Base-by-base conservation (phyloP, 2,329 filamentous ascomycete species). In the Mariannaea sp. region DNA sequence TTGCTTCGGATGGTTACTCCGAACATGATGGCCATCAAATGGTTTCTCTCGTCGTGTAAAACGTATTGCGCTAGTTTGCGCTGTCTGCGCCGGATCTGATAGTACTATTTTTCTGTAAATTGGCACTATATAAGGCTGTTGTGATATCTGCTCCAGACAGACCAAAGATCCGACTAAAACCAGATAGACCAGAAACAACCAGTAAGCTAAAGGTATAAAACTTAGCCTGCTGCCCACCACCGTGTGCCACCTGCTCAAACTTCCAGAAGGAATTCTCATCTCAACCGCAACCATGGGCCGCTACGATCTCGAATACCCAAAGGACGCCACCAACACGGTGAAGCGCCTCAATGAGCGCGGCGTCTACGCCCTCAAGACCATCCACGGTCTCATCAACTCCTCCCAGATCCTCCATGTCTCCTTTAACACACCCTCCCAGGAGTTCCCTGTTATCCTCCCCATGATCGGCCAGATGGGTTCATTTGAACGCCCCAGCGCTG, bases 391-490 rank as follows among this genome's bases (percentile, higher is more conserved):
- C 65, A 77, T 96, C 72, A 92, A 93, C 72, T 78, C 78, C 16
- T 82, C 82, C n/a, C 84, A 83, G 30, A 81, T 95, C 43, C 79
- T 94, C 13, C 87, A 95, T 73, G 85, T 95, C 64, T 91, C 90
- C 58, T 95, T 95, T 79, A 83, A 80, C 44, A 73, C 79, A 4
- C 75, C 80, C 0, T 73, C 77, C 38, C 82, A 85, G 47, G 86
- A 88, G 1, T 94, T 92, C 67, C 90, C 90, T 3, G 82, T 84
- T 45, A 86, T 87, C 48, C 79, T 96, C 2, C 91, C 91, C 56
- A 93, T 95, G 90, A 89, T 95, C 65, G 90, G 89, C 45, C 85
- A 89, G 64, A 88, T 94, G 80, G 89, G 85, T 10, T 89, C 85
- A 19, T 94, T 87, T 68, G 77, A 78, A 7, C 74, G 76, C 0